These are phyloP conservation scores for Abrus pulchellus DNA, from an alignment of 306 rosid species.

Conservation along the genomic window DNA sequence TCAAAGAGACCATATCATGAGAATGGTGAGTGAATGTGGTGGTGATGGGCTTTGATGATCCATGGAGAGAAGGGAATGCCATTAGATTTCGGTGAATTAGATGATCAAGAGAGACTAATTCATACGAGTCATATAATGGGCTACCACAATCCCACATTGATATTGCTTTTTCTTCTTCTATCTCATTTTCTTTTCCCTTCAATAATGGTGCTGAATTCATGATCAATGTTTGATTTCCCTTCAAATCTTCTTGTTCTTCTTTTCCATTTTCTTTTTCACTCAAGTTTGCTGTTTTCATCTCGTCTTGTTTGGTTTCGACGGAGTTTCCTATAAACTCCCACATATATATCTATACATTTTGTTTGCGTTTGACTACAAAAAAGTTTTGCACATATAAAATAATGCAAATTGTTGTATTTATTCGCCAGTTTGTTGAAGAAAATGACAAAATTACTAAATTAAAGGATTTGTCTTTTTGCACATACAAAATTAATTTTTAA, in stretches of 20 bases:
- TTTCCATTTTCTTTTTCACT: background rate
- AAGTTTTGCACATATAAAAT: background rate
- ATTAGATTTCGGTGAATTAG: conserved; percentile 67
- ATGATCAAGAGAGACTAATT: conserved; percentile 61
- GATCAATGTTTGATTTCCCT: background rate
- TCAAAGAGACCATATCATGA: background rate
- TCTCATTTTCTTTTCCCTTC: conserved; percentile 40
- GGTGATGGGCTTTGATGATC: conserved; percentile 52
- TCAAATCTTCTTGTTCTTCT: conserved; percentile 21
- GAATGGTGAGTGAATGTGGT: conserved; percentile 38
- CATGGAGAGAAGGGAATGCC: conserved; percentile 57
- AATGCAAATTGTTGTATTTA: conserved; percentile 23
- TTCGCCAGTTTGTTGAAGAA: conserved; percentile 34
- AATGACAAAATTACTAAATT: conserved; percentile 23
- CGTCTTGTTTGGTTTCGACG: conserved; percentile 13
- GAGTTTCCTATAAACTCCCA: conserved; percentile 39
- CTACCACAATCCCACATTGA: conserved; percentile 85
- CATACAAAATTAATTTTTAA: no score
- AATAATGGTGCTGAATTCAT: conserved; percentile 24
- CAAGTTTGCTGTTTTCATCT: background rate
- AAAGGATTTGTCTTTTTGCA: no score
- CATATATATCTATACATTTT: background rate
- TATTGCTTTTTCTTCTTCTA: conserved; percentile 34
- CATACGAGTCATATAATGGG: conserved; percentile 77
- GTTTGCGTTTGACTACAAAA: background rate